Evolutionary conservation across 441 rosid species (phyloP).

Genomic region (Dalechampia spathulata): DNA sequence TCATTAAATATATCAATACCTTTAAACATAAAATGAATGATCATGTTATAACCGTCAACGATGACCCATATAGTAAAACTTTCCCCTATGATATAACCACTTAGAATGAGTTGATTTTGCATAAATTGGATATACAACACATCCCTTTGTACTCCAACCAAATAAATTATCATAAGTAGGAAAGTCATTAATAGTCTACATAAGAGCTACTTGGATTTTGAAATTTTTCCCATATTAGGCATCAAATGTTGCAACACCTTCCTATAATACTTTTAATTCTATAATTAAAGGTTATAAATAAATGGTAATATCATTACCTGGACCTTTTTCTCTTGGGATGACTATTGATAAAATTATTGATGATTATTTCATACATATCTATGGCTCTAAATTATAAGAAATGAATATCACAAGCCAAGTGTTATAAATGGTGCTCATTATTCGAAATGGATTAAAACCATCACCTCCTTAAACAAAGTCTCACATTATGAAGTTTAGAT

Average conservation of each 20-base stretch:
- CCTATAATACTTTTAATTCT: not conserved
- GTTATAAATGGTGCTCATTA: not conserved
- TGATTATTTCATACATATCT: not conserved
- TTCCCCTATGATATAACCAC: constrained; percentile 1
- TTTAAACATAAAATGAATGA: not conserved
- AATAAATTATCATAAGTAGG: not conserved
- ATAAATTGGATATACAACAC: not conserved
- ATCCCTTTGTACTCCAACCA: not conserved
- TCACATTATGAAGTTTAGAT: not conserved
- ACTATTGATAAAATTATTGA: not conserved
- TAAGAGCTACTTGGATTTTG: not conserved
- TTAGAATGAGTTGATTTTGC: not conserved
- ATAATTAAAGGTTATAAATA: not conserved
- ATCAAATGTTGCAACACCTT: not conserved
- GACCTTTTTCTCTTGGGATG: constrained; percentile 1
- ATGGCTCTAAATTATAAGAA: not conserved
- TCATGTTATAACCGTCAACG: not conserved
- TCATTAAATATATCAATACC: not conserved
- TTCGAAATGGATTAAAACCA: constrained; percentile 2
- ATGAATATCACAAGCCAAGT: constrained; percentile 6
- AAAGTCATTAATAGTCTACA: not conserved
- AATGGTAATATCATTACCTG: not conserved
- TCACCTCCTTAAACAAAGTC: not conserved
- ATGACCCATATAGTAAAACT: not conserved
- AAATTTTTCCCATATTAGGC: not conserved